These are phyloP conservation scores for Fusarium armeniacum DNA, from an alignment of 2,329 filamentous ascomycete species.

Conservation along the genomic window DNA sequence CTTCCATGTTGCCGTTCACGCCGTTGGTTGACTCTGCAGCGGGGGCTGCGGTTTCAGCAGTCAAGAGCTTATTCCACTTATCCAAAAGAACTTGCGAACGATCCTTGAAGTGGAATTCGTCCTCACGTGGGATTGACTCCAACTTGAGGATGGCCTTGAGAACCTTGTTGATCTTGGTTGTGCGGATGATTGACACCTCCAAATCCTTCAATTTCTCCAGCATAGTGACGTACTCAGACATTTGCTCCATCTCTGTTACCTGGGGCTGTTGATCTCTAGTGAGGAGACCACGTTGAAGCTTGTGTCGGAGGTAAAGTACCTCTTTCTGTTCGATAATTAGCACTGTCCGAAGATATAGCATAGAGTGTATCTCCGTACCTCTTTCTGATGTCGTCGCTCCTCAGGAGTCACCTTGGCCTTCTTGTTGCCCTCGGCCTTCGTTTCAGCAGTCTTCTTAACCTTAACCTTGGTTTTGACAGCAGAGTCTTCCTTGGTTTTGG, in stretches of 20 bases:
- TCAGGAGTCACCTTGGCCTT: constrained; percentile 71
- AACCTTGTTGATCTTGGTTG: constrained; percentile 98
- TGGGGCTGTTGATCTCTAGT: constrained; percentile 87
- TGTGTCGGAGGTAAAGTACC: constrained; percentile 94
- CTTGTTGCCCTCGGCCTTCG: constrained; percentile 66
- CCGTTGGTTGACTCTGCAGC: constrained; percentile 60
- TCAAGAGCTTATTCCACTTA: constrained; percentile 90
- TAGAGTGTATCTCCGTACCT: constrained; percentile 60
- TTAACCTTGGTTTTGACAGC: constrained; percentile 66
- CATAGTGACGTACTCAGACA: constrained; percentile 83
- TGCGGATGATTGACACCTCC: constrained; percentile 88
- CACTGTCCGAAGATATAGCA: not conserved
- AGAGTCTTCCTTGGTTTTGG: constrained; percentile 69
- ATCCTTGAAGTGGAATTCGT: constrained; percentile 89
- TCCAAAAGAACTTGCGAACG: constrained; percentile 84
- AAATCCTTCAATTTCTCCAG: constrained; percentile 85
- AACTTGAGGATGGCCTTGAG: constrained; percentile 95
- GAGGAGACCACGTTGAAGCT: constrained; percentile 93
- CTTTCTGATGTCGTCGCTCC: constrained; percentile 70
- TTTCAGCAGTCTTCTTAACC: constrained; percentile 71
- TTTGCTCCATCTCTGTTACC: constrained; percentile 83
- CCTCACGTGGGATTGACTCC: constrained; percentile 85
- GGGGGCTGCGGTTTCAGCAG: constrained; percentile 65
- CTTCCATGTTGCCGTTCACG: constrained; percentile 61
- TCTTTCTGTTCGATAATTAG: constrained; percentile 69